Evolutionary conservation across 768 basidiomycete species (phyloP).

Genomic region (Mycena belliarum): DNA sequence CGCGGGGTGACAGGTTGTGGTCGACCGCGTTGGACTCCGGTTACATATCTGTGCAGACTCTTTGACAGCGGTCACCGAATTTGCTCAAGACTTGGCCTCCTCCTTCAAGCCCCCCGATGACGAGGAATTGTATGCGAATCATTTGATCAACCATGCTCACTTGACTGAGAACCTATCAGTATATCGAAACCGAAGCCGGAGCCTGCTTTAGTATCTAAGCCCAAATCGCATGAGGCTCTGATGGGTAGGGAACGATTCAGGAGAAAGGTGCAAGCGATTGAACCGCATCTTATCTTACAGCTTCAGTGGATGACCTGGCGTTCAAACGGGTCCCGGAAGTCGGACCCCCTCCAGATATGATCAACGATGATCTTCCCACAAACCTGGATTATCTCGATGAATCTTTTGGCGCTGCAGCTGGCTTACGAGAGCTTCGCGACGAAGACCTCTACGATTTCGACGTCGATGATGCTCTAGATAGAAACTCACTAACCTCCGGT

Average conservation of each 20-base stretch:
- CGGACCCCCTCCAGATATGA: constrained; percentile 82
- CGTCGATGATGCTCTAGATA: constrained; percentile 31
- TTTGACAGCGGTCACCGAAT: constrained; percentile 53
- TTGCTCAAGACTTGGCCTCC: constrained; percentile 53
- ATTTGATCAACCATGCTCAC: not conserved
- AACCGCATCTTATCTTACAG: constrained; percentile 33
- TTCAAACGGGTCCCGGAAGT: constrained; percentile 77
- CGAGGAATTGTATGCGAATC: constrained; percentile 18
- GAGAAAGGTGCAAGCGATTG: not conserved
- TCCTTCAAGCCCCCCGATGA: constrained; percentile 39
- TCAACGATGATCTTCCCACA: constrained; percentile 86
- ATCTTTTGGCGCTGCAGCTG: constrained; percentile 77
- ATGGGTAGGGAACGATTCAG: constrained; percentile 36
- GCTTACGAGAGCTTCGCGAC: constrained; percentile 69
- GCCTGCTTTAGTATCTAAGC: constrained; percentile 35
- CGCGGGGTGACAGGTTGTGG: constrained; percentile 47
- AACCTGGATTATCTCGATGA: constrained; percentile 88
- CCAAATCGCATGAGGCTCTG: constrained; percentile 24
- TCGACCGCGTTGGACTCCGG: constrained; percentile 54
- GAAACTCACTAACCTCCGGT: constrained; percentile 25
- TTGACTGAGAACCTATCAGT: constrained; percentile 21
- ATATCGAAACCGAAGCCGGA: constrained; percentile 26
- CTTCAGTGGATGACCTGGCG: constrained; percentile 80
- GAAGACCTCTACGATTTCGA: constrained; percentile 75
- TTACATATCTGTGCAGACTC: constrained; percentile 83